These are phyloP conservation scores for Ogataea parapolymorpha DNA, from an alignment of 805 yeast genomes.

Conservation along the genomic window DNA sequence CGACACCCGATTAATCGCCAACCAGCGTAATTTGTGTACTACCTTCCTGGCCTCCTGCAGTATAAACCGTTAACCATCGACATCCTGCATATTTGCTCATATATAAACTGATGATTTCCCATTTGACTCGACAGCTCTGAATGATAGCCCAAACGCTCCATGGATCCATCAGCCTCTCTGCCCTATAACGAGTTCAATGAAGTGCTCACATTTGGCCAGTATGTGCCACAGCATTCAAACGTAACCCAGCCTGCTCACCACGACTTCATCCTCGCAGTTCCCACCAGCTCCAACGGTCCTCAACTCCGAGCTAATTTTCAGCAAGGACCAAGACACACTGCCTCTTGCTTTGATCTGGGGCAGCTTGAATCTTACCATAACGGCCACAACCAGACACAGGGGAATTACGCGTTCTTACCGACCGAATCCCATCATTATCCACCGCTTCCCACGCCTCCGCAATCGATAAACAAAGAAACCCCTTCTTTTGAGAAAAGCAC, in stretches of 20 bases:
- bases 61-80: not conserved
- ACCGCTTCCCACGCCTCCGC: slow-evolving; percentile 15
- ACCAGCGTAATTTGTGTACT: not conserved
- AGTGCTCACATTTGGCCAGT: slow-evolving; percentile 14
- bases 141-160: not conserved
- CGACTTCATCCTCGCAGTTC: not conserved
- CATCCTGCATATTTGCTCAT: not conserved
- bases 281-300: not conserved
- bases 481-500: slow-evolving; percentile 7
- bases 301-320: slow-evolving; percentile 1
- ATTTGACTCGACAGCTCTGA: not conserved
- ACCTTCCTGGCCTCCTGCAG: slow-evolving; percentile 3
- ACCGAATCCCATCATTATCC: slow-evolving; percentile 6
- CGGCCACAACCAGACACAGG: slow-evolving; percentile 1
- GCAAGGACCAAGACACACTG: slow-evolving; percentile 5
- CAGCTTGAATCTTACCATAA: not conserved
- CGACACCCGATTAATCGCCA: slow-evolving; percentile 5
- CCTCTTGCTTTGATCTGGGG: not conserved
- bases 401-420: slow-evolving; percentile 2
- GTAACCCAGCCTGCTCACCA: slow-evolving; percentile 4
- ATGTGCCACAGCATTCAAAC: slow-evolving; percentile 9
- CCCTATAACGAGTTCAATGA: slow-evolving; percentile 17
- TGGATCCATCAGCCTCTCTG: slow-evolving; percentile 12
- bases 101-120: not conserved
- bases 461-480: slow-evolving; percentile 5